Percentiles rank a stretch among this genome's conserved stretches.
These are phyloP conservation scores for Arthroderma sp. DNA, from an alignment of 2,329 filamentous ascomycete genomes.

Conservation along the genomic window DNA sequence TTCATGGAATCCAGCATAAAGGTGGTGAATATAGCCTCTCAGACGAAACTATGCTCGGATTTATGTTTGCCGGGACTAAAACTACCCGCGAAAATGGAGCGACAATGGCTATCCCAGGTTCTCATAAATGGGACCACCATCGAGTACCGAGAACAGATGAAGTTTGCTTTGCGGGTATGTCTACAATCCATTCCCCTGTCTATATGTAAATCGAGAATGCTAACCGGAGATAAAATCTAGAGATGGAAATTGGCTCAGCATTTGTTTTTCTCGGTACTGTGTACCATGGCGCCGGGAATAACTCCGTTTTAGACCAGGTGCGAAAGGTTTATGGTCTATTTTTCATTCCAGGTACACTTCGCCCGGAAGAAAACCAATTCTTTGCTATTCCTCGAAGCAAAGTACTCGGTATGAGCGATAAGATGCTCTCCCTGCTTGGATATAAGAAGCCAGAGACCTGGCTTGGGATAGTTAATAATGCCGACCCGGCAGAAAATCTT, in stretches of 20 bases:
- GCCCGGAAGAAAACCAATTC: slow-evolving; percentile 23
- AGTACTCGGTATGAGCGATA: background rate
- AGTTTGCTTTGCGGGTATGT: slow-evolving; percentile 21
- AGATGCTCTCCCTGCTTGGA: slow-evolving; percentile 2
- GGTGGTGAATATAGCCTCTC: slow-evolving; percentile 11
- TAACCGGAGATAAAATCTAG: background rate
- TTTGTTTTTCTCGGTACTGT: slow-evolving; percentile 28
- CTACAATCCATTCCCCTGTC: background rate
- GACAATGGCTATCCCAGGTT: slow-evolving; percentile 29
- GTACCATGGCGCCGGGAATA: slow-evolving; percentile 31
- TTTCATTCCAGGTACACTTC: slow-evolving; percentile 22
- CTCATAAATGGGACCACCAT: slow-evolving; percentile 30
- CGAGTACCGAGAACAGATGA: slow-evolving; percentile 26
- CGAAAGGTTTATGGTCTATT: slow-evolving; percentile 23
- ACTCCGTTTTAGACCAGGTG: slow-evolving; percentile 19
- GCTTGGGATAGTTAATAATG: slow-evolving; percentile 2
- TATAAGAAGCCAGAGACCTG: slow-evolving; percentile 2
- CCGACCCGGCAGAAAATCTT: background rate
- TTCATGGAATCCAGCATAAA: slow-evolving; percentile 20
- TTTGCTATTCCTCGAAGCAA: slow-evolving; percentile 2
- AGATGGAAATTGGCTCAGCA: slow-evolving; percentile 30
- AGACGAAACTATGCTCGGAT: slow-evolving; percentile 27
- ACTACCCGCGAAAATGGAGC: slow-evolving; percentile 32
- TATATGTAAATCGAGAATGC: background rate
- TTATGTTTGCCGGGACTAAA: slow-evolving; percentile 27